These are phyloP conservation scores for Plasmodium inui DNA, from an alignment of 169 alveolate genomes.

Conservation along the genomic window DNA sequence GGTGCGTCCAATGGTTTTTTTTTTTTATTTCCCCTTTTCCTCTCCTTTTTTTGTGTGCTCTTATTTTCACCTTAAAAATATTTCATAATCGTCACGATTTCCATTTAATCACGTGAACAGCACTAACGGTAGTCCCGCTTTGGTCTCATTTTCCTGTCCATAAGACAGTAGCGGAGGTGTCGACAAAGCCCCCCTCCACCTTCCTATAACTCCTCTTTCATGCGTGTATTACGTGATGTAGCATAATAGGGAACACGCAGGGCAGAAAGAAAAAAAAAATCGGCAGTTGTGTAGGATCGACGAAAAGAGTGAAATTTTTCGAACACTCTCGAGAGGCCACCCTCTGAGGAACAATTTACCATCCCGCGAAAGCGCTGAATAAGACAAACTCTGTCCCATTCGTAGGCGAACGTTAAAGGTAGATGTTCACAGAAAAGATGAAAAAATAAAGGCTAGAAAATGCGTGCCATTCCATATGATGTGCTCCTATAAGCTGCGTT, in stretches of 20 bases:
- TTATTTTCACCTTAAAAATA: constrained; percentile 1
- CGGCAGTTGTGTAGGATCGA: background rate
- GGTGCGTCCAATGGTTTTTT: background rate
- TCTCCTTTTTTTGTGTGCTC: background rate
- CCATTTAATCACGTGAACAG: background rate
- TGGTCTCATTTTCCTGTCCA: background rate
- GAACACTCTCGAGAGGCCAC: background rate
- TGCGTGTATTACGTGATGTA: background rate
- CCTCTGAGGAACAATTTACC: background rate
- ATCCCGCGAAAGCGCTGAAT: background rate
- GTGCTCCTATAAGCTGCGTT: background rate
- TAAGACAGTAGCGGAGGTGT: constrained; percentile 17
- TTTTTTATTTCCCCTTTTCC: background rate
- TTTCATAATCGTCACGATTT: background rate
- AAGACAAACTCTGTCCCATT: background rate
- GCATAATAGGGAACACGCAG: background rate
- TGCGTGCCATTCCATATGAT: background rate
- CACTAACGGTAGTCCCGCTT: background rate
- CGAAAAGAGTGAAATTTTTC: background rate
- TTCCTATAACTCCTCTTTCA: background rate
- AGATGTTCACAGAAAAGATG: background rate
- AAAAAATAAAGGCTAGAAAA: background rate
- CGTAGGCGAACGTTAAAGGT: background rate
- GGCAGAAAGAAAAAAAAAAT: background rate
- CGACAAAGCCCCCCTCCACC: background rate